Evolutionary conservation across 208 protist species (phyloP), one percentile per base, ranked within the genome.

Genomic region (Trypanosomatidae sp.): DNA sequence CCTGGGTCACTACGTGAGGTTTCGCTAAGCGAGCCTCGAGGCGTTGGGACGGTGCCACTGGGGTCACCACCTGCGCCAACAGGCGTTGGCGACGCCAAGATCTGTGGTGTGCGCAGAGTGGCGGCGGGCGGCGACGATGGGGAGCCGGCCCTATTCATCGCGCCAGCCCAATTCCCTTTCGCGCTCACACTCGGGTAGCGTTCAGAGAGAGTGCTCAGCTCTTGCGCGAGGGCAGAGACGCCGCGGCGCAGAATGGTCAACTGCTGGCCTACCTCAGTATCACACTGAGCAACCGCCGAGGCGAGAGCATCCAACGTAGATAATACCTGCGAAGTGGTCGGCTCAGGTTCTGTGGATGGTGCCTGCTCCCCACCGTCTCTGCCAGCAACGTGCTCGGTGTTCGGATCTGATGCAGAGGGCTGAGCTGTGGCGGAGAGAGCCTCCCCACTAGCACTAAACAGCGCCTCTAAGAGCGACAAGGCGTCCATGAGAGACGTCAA

Each of bases 171-270:
- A 28, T 25, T 41, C 43, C 22, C 49, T 15, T 67, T 52, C n/a
- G 52, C 25, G 56, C 30, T 64, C 66, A 76, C 59, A 8, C 25
- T 58, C 4, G 67, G 81, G 66, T 52, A 75, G 69, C 55, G 71
- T n/a, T 68, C 77, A n/a, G 62, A 62, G 28, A 77, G 39, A 13
- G 44, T 60, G 50, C 64, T 75, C 9, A 83, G 50, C 46, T 81
- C 69, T 28, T 71, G 58, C n/a, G 75, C 22, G 12, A 80, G 66
- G 43, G 56, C 69, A 50, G 76, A 80, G 55, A 81, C 77, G n/a
- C 76, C 62, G 2, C 67, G 64, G 15, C 83, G 82, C 66, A 86
- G 49, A 15, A 47, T 25, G 10, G 60, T n/a, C 60, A 90, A 46
- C 19, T 70, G 71, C 47, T 74, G 69, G 10, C 66, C 41, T 36